These are phyloP conservation scores for Gossypium bickii DNA, from an alignment of 345 rosid species.

Conservation along the genomic window DNA sequence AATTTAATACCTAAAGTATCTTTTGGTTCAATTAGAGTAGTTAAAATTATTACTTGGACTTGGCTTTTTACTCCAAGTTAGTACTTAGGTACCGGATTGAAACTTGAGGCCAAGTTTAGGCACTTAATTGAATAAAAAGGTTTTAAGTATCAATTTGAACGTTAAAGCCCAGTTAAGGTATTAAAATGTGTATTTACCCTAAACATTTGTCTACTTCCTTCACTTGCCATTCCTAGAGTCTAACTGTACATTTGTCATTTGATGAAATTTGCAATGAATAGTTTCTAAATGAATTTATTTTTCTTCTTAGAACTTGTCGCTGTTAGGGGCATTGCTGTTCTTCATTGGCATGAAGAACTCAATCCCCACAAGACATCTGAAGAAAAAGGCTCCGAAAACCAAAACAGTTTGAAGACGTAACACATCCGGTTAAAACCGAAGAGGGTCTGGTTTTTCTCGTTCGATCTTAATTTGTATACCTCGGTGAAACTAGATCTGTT, in stretches of 20 bases:
- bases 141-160: too few relatives aligned
- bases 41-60: too few relatives aligned
- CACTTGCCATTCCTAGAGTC: too few relatives aligned
- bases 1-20: too few relatives aligned
- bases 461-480: constrained; percentile 6
- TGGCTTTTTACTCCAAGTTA: too few relatives aligned
- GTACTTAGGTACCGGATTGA: too few relatives aligned
- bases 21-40: too few relatives aligned
- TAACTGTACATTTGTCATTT: not conserved
- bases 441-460: constrained; percentile 11
- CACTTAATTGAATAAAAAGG: too few relatives aligned
- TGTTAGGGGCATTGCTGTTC: constrained; percentile 66
- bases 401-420: constrained; percentile 35
- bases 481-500: constrained; percentile 2
- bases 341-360: constrained; percentile 84
- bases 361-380: constrained; percentile 49
- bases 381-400: constrained; percentile 55
- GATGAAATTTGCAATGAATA: not conserved
- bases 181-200: too few relatives aligned
- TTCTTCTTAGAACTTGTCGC: constrained; percentile 53
- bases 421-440: not conserved
- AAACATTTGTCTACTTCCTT: too few relatives aligned
- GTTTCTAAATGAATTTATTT: not conserved
- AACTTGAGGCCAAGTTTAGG: too few relatives aligned
- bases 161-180: too few relatives aligned